Conservation (phyloP, 441 rosid genomes). For the Gossypium aridum region DNA sequence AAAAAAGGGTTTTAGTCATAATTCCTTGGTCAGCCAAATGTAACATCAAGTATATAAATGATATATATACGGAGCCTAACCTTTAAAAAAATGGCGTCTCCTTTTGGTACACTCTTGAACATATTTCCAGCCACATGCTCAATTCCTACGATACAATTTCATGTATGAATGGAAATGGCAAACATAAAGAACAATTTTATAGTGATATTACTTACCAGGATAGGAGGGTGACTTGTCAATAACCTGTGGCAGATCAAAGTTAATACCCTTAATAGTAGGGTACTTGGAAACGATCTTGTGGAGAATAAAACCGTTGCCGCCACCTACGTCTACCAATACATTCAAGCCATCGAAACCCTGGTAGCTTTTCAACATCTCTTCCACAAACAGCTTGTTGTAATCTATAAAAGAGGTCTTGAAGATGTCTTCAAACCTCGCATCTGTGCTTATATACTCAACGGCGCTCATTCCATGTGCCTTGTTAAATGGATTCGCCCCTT, state of each 20-base stretch:
- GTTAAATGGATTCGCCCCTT: slow-evolving; percentile 38
- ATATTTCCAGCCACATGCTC: slow-evolving; percentile 38
- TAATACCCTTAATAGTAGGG: slow-evolving; percentile 38
- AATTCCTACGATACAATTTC: slow-evolving; percentile 18
- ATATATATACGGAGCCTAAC: slow-evolving; percentile 10
- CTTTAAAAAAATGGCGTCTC: slow-evolving; percentile 48
- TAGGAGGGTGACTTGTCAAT: slow-evolving; percentile 24
- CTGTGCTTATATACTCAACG: slow-evolving; percentile 6
- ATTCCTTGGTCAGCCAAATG: neutral
- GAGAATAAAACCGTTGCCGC: slow-evolving; percentile 41
- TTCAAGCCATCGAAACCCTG: slow-evolving; percentile 34
- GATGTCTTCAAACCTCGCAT: slow-evolving; percentile 24
- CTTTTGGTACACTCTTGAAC: slow-evolving; percentile 35
- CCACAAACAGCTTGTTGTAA: slow-evolving; percentile 28
- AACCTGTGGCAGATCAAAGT: slow-evolving; percentile 37
- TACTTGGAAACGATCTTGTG: slow-evolving; percentile 32
- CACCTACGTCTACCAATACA: slow-evolving; percentile 44
- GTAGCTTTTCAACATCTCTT: slow-evolving; percentile 27
- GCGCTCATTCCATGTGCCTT: slow-evolving; percentile 28
- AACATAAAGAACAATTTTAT: neutral
- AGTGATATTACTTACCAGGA: slow-evolving; percentile 19
- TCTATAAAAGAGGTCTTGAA: slow-evolving; percentile 28
- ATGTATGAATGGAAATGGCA: neutral
- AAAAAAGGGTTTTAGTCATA: neutral
- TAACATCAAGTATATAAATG: neutral